phyloP scores from a whole-genome alignment of 108 stramenopile species.

The Pinguiococcus pyrenoidosus region DNA sequence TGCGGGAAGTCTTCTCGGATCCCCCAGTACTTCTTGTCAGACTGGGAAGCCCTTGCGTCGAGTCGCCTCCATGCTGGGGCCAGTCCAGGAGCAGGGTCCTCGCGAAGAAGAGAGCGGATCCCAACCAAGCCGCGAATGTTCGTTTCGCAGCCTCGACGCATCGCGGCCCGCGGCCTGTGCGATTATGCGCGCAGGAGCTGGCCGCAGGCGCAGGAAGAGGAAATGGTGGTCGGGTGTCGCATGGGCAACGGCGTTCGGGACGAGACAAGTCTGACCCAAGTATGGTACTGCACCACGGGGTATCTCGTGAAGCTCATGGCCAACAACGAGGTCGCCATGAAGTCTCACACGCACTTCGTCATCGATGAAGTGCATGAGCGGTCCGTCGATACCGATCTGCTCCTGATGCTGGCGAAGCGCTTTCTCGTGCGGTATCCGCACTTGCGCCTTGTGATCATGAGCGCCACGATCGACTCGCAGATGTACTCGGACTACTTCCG shows the following conservation, averaged over 20 bases:
- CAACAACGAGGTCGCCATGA: conserved; percentile 57
- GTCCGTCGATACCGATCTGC: conserved; percentile 60
- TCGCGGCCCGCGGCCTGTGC: conserved; percentile 67
- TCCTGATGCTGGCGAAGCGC: conserved; percentile 62
- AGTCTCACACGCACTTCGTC: conserved; percentile 57
- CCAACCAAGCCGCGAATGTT: conserved; percentile 60
- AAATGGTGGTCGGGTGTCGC: not conserved
- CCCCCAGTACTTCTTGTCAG: conserved; percentile 63
- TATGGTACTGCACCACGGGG: conserved; percentile 74
- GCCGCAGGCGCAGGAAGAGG: conserved; percentile 13
- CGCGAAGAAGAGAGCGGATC: too few species aligned
- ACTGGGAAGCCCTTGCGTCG: not conserved
- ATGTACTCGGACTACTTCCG: conserved; percentile 67
- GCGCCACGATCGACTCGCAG: conserved; percentile 65
- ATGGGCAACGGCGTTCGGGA: conserved; percentile 74
- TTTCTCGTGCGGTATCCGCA: conserved; percentile 48
- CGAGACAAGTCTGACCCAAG: conserved; percentile 52
- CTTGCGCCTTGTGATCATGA: conserved; percentile 75
- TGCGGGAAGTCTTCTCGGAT: conserved; percentile 68
- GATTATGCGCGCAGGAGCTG: conserved; percentile 65
- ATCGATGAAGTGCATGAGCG: conserved; percentile 64
- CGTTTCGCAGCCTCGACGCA: conserved; percentile 66
- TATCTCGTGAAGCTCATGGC: conserved; percentile 71
- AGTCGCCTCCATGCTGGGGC: not conserved
- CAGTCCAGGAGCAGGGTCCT: too few species aligned